These are phyloP conservation scores for Pilaira anomala DNA, from an alignment of 192 early-diverging fungal species.

Conservation along the genomic window DNA sequence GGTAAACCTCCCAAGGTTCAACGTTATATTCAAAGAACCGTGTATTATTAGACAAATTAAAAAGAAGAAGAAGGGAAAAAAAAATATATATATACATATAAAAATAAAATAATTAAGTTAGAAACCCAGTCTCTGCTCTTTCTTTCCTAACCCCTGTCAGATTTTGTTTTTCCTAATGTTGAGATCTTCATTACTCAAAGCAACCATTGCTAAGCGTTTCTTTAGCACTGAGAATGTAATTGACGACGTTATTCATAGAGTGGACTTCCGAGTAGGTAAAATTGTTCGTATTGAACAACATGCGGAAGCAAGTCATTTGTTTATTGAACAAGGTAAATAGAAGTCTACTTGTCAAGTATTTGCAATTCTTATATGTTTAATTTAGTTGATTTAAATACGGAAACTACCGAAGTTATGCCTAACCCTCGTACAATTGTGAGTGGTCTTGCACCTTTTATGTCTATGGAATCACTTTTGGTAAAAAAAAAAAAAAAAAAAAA, in stretches of 20 bases:
- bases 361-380: neutral
- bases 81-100: too few relatives aligned
- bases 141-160: too few relatives aligned
- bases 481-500: too few relatives aligned
- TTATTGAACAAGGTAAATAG: conserved; percentile 45
- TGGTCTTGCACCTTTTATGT: conserved; percentile 55
- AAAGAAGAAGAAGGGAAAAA: too few relatives aligned
- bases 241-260: conserved; percentile 41
- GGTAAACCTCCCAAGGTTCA: conserved; percentile 50
- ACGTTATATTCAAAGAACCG: conserved; percentile 42
- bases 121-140: too few relatives aligned
- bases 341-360: neutral
- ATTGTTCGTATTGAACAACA: conserved; percentile 51
- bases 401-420: conserved; percentile 31
- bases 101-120: too few relatives aligned
- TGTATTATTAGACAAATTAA: conserved; percentile 20
- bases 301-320: conserved; percentile 48
- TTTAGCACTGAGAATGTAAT: neutral
- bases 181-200: too few relatives aligned
- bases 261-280: conserved; percentile 63
- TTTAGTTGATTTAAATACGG: conserved; percentile 54
- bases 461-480: conserved; percentile 47
- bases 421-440: conserved; percentile 64
- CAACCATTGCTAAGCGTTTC: neutral
- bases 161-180: too few relatives aligned